These are phyloP conservation scores for Naganishia vishniacii DNA, from an alignment of 768 basidiomycete genomes.

Conservation along the genomic window DNA sequence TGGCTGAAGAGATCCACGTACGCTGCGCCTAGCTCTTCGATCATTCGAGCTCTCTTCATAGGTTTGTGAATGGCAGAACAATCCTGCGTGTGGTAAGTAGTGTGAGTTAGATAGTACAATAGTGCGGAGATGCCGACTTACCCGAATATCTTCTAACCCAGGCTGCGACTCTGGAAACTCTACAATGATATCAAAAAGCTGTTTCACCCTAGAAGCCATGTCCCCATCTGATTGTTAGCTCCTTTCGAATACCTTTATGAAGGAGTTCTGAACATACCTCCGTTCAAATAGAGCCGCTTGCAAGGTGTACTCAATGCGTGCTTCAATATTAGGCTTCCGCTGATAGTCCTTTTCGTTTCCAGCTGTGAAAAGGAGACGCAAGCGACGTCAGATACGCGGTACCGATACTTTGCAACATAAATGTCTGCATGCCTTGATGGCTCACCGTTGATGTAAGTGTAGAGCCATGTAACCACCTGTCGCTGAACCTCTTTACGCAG, in stretches of 20 bases:
- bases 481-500: constrained; percentile 57
- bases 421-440: background rate
- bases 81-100: constrained; percentile 53
- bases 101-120: background rate
- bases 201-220: constrained; percentile 52
- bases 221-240: too few relatives aligned
- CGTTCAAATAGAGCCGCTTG: constrained; percentile 84
- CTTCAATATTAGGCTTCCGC: constrained; percentile 61
- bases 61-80: constrained; percentile 64
- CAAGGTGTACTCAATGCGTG: constrained; percentile 86
- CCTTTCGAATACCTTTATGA: too few relatives aligned
- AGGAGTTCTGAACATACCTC: constrained; percentile 54
- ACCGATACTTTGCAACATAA: background rate
- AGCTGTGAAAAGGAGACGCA: constrained; percentile 23
- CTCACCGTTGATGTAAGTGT: constrained; percentile 15
- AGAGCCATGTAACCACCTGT: constrained; percentile 29
- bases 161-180: constrained; percentile 83
- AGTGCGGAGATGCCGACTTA: constrained; percentile 45
- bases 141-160: constrained; percentile 80
- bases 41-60: constrained; percentile 70
- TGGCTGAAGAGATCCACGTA: constrained; percentile 53
- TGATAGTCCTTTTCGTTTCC: constrained; percentile 49
- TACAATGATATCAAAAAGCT: constrained; percentile 94
- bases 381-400: background rate
- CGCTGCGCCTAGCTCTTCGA: constrained; percentile 73